These are phyloP conservation scores for Blastobotrys serpentis DNA, from an alignment of 1,139 yeast species.

Conservation along the genomic window DNA sequence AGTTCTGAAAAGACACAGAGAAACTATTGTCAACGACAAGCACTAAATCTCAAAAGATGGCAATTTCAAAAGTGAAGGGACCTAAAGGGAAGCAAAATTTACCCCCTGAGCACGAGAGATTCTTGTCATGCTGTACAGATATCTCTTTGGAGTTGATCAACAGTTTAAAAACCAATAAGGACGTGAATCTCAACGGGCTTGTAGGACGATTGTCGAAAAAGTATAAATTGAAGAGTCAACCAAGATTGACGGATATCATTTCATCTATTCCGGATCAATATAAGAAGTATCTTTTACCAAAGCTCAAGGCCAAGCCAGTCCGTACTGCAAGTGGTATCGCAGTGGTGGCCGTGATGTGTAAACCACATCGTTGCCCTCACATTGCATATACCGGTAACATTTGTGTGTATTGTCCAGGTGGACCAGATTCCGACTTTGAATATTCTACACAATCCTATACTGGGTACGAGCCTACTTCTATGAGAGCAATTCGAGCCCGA, in stretches of 20 bases:
- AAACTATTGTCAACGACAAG: not conserved
- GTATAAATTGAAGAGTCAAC: slow-evolving; percentile 88
- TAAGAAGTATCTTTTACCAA: slow-evolving; percentile 86
- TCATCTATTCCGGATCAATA: slow-evolving; percentile 95
- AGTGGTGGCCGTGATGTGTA: slow-evolving; percentile 98
- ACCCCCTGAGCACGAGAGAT: slow-evolving; percentile 77
- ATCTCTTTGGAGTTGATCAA: slow-evolving; percentile 84
- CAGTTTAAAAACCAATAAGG: slow-evolving; percentile 70
- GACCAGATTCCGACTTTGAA: slow-evolving; percentile 98
- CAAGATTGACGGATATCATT: slow-evolving; percentile 90
- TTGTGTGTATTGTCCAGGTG: slow-evolving; percentile 99
- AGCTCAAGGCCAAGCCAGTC: slow-evolving; percentile 95
- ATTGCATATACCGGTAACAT: slow-evolving; percentile 98
- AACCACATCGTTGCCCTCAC: slow-evolving; percentile 98
- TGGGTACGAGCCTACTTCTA: slow-evolving; percentile 97
- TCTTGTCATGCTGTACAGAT: slow-evolving; percentile 89
- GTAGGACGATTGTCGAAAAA: slow-evolving; percentile 84
- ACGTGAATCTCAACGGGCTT: slow-evolving; percentile 85
- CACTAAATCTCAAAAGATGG: not conserved
- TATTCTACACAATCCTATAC: slow-evolving; percentile 97
- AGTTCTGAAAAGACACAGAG: not conserved
- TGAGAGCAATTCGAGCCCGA: slow-evolving; percentile 97
- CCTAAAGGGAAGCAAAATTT: slow-evolving; percentile 33
- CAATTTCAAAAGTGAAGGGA: slow-evolving; percentile 22
- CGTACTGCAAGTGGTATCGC: slow-evolving; percentile 98